phyloP scores from a whole-genome alignment of 495 filamentous ascomycete species.

The Tetracladium marchalianum region DNA sequence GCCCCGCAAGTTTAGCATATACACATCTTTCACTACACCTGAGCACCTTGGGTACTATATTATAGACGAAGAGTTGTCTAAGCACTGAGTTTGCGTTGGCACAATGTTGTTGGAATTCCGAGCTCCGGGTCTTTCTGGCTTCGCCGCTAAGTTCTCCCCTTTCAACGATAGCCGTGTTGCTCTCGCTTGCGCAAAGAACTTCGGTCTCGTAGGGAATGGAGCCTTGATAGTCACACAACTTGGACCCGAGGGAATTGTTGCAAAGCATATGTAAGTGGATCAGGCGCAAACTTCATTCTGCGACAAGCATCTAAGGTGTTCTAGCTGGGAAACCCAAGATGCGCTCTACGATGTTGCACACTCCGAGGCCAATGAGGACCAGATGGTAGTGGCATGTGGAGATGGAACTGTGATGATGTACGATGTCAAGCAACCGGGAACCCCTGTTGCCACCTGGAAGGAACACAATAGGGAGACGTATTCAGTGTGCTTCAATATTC shows the following conservation, averaged over 20 bases:
- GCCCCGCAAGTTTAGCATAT: too few relatives aligned
- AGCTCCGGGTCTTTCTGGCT: slow-evolving; percentile 88
- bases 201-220: slow-evolving; percentile 94
- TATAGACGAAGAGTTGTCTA: too few relatives aligned
- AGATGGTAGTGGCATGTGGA: slow-evolving; percentile 75
- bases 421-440: slow-evolving; percentile 66
- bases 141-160: slow-evolving; percentile 91
- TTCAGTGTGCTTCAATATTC: slow-evolving; percentile 81
- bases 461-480: slow-evolving; percentile 91
- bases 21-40: too few relatives aligned
- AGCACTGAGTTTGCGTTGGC: not conserved
- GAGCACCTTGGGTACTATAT: too few relatives aligned
- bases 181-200: slow-evolving; percentile 79
- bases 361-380: slow-evolving; percentile 92
- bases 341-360: slow-evolving; percentile 87
- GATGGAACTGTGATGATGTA: slow-evolving; percentile 94
- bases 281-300: not conserved
- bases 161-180: slow-evolving; percentile 94
- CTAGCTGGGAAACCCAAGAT: slow-evolving; percentile 90
- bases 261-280: slow-evolving; percentile 54
- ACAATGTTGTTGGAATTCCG: slow-evolving; percentile 76
- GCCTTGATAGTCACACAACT: slow-evolving; percentile 73
- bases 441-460: slow-evolving; percentile 77
- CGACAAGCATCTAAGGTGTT: not conserved
- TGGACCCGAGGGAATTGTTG: slow-evolving; percentile 70